These are phyloP conservation scores for Suillus fuscotomentosus DNA, from an alignment of 768 basidiomycete species.

Conservation along the genomic window DNA sequence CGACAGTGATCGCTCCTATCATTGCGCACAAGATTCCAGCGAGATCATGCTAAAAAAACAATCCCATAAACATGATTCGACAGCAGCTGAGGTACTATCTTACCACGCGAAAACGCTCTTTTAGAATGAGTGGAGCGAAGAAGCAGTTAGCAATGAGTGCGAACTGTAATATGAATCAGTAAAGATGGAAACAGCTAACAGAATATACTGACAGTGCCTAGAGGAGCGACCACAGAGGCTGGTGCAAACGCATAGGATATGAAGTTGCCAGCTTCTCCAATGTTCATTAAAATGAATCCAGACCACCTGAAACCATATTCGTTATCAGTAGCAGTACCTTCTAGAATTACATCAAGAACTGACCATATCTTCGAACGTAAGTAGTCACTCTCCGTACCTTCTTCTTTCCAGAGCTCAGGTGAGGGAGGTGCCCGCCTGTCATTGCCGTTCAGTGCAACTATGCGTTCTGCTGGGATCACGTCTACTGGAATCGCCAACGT, in stretches of 20 bases:
- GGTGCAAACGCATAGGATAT: constrained; percentile 88
- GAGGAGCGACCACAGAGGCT: constrained; percentile 89
- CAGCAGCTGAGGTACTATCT: constrained; percentile 18
- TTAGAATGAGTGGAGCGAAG: constrained; percentile 83
- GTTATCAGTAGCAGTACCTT: background rate
- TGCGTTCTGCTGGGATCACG: constrained; percentile 38
- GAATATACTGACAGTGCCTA: constrained; percentile 78
- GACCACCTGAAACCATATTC: constrained; percentile 63
- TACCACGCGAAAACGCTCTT: constrained; percentile 81
- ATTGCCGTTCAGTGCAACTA: constrained; percentile 19
- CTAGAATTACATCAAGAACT: constrained; percentile 17
- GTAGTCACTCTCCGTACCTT: constrained; percentile 68
- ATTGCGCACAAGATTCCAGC: constrained; percentile 79
- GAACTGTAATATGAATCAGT: constrained; percentile 45
- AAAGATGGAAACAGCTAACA: background rate
- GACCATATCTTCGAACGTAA: constrained; percentile 84
- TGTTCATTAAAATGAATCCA: constrained; percentile 84
- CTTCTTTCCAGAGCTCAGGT: constrained; percentile 21
- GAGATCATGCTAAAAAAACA: constrained; percentile 59
- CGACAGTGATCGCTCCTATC: constrained; percentile 91
- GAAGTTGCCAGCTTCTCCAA: constrained; percentile 92
- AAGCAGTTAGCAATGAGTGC: constrained; percentile 95
- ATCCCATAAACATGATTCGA: constrained; percentile 9
- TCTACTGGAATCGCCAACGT: constrained; percentile 35
- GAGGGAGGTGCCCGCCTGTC: constrained; percentile 13